Conservation (phyloP, 768 basidiomycete genomes). For the Amanita pallidorosea region DNA sequence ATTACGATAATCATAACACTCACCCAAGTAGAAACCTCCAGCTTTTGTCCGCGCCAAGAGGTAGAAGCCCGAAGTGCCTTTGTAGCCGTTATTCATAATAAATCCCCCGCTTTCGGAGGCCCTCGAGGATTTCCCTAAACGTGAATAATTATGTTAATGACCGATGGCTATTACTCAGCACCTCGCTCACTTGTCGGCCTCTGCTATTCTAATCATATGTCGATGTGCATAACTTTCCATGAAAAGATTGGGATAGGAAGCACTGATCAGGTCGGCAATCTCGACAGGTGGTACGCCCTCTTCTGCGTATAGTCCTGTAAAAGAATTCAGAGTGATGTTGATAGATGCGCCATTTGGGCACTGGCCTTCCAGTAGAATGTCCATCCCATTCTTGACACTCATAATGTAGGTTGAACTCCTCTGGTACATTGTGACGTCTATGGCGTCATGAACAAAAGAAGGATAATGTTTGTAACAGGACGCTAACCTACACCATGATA, state of each 20-base stretch:
- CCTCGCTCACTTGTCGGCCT: constrained; percentile 40
- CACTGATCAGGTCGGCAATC: constrained; percentile 33
- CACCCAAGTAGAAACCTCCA: constrained; percentile 64
- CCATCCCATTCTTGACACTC: constrained; percentile 29
- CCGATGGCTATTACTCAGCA: background rate
- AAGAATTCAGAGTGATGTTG: background rate
- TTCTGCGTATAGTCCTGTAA: constrained; percentile 35
- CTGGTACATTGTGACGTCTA: constrained; percentile 52
- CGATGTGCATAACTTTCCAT: constrained; percentile 20
- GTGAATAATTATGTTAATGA: background rate
- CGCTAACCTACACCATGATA: constrained; percentile 30
- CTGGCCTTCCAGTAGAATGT: constrained; percentile 16
- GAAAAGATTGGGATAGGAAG: constrained; percentile 32
- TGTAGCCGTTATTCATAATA: constrained; percentile 36
- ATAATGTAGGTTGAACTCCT: constrained; percentile 49
- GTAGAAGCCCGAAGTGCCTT: constrained; percentile 36
- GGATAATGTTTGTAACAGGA: background rate
- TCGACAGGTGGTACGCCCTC: constrained; percentile 31
- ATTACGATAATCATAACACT: constrained; percentile 1
- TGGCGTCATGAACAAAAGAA: background rate
- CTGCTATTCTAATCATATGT: constrained; percentile 29
- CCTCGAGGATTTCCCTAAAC: constrained; percentile 33
- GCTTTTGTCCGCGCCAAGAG: constrained; percentile 34
- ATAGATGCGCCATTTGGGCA: background rate
- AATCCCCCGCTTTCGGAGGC: constrained; percentile 49